Evolutionary conservation across 768 basidiomycete genomes (phyloP), one percentile per base, ranked within the genome.

Genomic region (Tremella yokohamensis): DNA sequence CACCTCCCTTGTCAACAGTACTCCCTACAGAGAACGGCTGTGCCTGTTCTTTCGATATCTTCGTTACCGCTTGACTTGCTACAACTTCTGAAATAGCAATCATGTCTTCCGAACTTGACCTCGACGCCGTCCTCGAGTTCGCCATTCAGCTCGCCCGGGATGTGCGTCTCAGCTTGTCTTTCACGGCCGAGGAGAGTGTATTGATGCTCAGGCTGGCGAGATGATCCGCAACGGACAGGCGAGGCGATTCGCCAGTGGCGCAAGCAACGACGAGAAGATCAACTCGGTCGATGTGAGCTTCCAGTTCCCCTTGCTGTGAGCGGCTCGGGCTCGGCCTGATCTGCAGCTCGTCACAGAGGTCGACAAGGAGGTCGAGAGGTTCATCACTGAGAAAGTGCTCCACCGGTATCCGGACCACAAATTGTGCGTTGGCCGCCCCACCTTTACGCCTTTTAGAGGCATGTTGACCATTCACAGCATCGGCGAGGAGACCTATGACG

Each of bases 341-440:
- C 7, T 34, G 3, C 62, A 78, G 78, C 80, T 97, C 34, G 94
- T 98, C 18, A 98, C 94, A 0, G 88, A 94, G 78, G 94, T 89
- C 68, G 94, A 98, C 76, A 87, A 93, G 37, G 84, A 82, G 42
- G 93, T 96, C 9, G 93, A 96, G 76, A 85, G 87, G 60, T 79
- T 91, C 44, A 88, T 96, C 49, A 85, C 84, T 76, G 72, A 81
- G 44, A 83, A 85, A 73, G 83, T 94, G 57, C 78, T 79, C 40
- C 75, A 78, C 22, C 80, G 79, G 44, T 93, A 89, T 75, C 90
- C 91, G 0, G 66, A 78, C 1, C 93, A 90, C 76, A 79, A 85
- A 63, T 94, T 96, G 91, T 92, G 73, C 73, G 89, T 81, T 24
- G 16, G 2, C 11, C 20, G 24, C 7, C 34, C 24, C 2, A 15